Evolutionary conservation across 306 rosid species (phyloP).

Genomic region (Glycine soja): DNA sequence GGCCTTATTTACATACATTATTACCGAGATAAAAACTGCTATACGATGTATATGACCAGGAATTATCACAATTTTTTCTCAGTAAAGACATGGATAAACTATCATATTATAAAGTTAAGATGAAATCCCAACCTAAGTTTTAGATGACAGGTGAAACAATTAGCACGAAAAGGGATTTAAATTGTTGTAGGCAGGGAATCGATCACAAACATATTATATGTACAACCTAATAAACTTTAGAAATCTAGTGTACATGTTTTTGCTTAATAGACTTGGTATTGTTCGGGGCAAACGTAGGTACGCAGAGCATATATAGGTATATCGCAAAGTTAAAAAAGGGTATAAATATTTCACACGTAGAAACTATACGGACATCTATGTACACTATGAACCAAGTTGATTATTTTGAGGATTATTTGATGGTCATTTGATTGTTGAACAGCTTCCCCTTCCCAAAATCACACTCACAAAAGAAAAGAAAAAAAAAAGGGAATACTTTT

Average conservation of each 20-base stretch:
- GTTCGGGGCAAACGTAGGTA: too few species aligned
- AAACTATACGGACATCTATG: background rate
- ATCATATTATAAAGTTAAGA: background rate
- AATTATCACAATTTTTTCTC: background rate
- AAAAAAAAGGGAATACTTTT: background rate
- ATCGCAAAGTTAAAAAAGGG: too few species aligned
- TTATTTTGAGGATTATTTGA: constrained; percentile 6
- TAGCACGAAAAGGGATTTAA: background rate
- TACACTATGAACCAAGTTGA: too few species aligned
- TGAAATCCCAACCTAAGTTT: background rate
- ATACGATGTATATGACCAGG: background rate
- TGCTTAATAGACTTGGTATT: constrained; percentile 24
- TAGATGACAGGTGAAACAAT: background rate
- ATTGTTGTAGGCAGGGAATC: background rate
- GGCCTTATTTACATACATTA: background rate
- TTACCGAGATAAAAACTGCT: background rate
- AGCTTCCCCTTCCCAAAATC: background rate
- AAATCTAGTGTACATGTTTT: background rate
- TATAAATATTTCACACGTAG: background rate
- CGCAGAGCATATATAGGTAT: too few species aligned
- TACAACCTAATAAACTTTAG: constrained; percentile 41
- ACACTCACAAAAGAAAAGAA: background rate
- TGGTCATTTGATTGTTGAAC: background rate
- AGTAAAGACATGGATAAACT: background rate
- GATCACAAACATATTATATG: constrained; percentile 21